Conservation (phyloP, 495 filamentous ascomycete species). For the Annulohypoxylon stygium region DNA sequence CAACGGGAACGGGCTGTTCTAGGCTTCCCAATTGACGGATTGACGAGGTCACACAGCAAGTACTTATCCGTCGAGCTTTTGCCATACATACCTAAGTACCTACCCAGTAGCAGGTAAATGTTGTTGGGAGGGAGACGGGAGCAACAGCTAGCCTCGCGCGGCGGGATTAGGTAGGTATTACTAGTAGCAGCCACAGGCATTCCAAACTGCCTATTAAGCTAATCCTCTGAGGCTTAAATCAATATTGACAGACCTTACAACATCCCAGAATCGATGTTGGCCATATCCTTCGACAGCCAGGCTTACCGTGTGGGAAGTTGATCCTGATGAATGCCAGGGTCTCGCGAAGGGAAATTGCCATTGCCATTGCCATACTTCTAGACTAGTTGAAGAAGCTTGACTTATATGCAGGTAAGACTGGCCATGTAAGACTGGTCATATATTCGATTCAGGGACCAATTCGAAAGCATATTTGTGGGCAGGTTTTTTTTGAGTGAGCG, state of each 20-base stretch:
- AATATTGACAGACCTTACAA: background rate
- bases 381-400: conserved; percentile 9
- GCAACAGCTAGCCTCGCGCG: background rate
- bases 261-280: background rate
- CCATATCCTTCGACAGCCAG: background rate
- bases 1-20: conserved; percentile 24
- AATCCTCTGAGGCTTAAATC: background rate
- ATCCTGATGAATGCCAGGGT: background rate
- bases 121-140: background rate
- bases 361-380: conserved; percentile 4
- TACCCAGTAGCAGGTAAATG: no score
- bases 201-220: background rate
- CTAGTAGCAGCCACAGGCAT: background rate
- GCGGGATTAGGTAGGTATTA: no score
- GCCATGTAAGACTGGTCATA: conserved; percentile 17
- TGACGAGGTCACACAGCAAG: conserved; percentile 23
- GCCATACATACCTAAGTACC: no score
- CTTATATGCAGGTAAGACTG: conserved; percentile 10
- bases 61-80: conserved; percentile 26
- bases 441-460: conserved; percentile 40
- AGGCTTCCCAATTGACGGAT: conserved; percentile 23
- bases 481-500: background rate
- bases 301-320: background rate
- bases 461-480: conserved; percentile 17
- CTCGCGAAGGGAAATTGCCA: background rate